Evolutionary conservation across 306 rosid species (phyloP), one percentile per base, ranked within the genome.

Genomic region (Lathyrus tuberosus): DNA sequence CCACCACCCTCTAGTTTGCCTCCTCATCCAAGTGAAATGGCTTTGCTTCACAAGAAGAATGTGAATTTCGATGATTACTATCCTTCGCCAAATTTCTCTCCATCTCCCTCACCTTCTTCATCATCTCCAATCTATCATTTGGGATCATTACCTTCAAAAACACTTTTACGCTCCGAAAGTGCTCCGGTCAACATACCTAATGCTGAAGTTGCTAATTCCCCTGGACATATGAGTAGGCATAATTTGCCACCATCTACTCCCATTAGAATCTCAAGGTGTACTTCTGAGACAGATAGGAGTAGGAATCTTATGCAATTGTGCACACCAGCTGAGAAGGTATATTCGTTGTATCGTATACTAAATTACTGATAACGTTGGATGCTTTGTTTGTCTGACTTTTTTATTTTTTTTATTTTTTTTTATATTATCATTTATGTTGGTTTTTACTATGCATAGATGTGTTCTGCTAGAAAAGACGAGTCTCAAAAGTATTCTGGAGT

Each of bases 111-210:
- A 31, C 83, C 86, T 24, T 41, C 52, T 6, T 24, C 68, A 67
- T 85, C 97, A 74, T 82, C 83, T 15, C 90, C 97, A 61, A 79
- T 89, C 38, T 47, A 68, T 63, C 80, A 71, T 76, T 85, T 84
- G 28, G 89, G 15, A 1, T 53, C 60, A 4, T 53, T 53, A 53
- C 15, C 82, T 51, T 79, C 93, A 18, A 82, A 79, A 63, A 31
- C 80, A 74, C 85, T 82, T 72, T 64, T 84, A 72, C 89, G 90
- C 65, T 85, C 91, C 35, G 97, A 85, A 84, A 88, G 98, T 79
- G 96, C 96, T 70, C 93, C 97, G 0, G 86, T 67, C 49, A 80
- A 79, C 60, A 88, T 85, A 70, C 94, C 84, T 2, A 35, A 7
- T 47, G 53, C 83, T 67, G 81, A 85, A 80, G 77, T 58, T 71